phyloP scores from a whole-genome alignment of 108 stramenopile genomes.

The Cyclotella baltica region DNA sequence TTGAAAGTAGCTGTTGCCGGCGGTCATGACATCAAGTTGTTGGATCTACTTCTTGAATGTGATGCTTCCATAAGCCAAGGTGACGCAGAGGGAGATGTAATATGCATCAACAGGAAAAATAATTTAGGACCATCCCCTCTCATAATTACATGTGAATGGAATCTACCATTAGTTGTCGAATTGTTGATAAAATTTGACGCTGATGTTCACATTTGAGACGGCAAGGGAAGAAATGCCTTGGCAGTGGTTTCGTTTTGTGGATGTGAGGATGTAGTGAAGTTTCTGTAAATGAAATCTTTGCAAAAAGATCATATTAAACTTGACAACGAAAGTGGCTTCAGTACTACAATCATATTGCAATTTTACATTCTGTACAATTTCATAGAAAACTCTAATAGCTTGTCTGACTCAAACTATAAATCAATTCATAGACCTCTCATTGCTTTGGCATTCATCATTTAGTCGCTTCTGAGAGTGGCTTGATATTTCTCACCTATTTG shows the following conservation, averaged over 20 bases:
- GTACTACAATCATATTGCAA: no score
- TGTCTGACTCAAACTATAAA: no score
- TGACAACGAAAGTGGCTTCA: no score
- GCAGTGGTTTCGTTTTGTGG: constrained; percentile 61
- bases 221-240: constrained; percentile 34
- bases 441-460: no score
- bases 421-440: no score
- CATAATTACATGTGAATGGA: constrained; percentile 59
- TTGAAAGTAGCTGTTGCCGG: constrained; percentile 49
- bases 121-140: constrained; percentile 45
- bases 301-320: no score
- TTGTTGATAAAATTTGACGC: constrained; percentile 29
- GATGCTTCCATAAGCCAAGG: constrained; percentile 17
- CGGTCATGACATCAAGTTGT: constrained; percentile 25
- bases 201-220: constrained; percentile 21
- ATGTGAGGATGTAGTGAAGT: constrained; percentile 50
- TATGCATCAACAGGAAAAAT: constrained; percentile 44
- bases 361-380: no score
- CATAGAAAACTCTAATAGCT: no score
- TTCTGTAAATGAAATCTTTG: no score
- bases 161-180: constrained; percentile 31
- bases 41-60: constrained; percentile 42
- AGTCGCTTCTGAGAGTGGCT: no score
- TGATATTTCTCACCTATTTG: no score
- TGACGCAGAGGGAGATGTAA: neutral